phyloP scores from a whole-genome alignment of 208 protist species.

The Porcisia deanei region DNA sequence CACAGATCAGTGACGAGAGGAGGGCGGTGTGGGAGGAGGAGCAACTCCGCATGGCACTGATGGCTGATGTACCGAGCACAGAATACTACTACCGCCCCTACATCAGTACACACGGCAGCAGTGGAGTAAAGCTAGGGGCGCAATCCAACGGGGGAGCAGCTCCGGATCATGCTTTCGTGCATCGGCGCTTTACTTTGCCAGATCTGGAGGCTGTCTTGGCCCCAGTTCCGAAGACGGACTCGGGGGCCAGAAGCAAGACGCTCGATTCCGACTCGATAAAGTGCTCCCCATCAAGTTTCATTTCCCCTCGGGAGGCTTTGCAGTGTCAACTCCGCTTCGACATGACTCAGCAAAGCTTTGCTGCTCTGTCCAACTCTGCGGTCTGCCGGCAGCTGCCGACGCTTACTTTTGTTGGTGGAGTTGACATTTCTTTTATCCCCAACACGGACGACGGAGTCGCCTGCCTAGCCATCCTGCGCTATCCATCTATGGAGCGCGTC shows the following conservation, averaged over 20 bases:
- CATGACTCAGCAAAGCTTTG: background rate
- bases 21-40: constrained; percentile 33
- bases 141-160: background rate
- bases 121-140: background rate
- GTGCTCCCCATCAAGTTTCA: background rate
- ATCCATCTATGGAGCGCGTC: constrained; percentile 51
- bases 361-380: background rate
- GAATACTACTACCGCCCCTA: constrained; percentile 22
- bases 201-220: background rate
- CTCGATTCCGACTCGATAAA: background rate
- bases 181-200: constrained; percentile 21
- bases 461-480: constrained; percentile 66
- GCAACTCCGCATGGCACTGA: constrained; percentile 31
- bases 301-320: constrained; percentile 7
- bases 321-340: constrained; percentile 2
- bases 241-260: background rate
- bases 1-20: constrained; percentile 10
- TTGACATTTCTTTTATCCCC: constrained; percentile 84
- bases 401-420: constrained; percentile 54
- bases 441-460: constrained; percentile 58
- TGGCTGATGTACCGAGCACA: constrained; percentile 34
- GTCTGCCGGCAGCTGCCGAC: constrained; percentile 11
- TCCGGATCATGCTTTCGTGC: constrained; percentile 17
- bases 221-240: background rate
- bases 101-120: background rate